Evolutionary conservation across 2,329 filamentous ascomycete species (phyloP), one percentile per base, ranked within the genome.

Genomic region (Verticillium tricorpus): DNA sequence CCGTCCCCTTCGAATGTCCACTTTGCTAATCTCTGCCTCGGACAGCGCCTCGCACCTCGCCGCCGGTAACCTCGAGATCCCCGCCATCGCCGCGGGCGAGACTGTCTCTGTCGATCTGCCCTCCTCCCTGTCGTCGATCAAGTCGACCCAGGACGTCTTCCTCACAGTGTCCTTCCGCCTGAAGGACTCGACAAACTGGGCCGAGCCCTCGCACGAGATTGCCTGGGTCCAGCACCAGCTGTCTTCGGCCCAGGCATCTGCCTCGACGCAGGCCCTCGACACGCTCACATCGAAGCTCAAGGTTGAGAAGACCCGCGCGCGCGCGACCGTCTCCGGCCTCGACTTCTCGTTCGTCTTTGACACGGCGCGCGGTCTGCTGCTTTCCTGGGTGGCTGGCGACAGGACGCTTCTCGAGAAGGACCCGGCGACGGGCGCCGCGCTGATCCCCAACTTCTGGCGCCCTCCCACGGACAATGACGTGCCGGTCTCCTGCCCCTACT

Each of bases 401-500:
- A 65, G 71, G 37, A 57, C 71, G 0, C 63, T 83, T 0, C 69
- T 82, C 12, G 72, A 68, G 8, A 58, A 67, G 0, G 72, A 77
- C 57, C 73, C 78, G 0, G 69, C 64, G 39, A 74, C 73, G 3
- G 67, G 71, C 8, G 71, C 73, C 3, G 78, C 76, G 25, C 70
- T 80, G 17, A 67, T 72, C 9, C 78, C 83, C 1, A 76, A 78
- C 6, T 85, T 90, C 73, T 89, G 86, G 81, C 84, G 87, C 5
- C 84, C 87, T 0, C 80, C 82, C 15, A 90, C 87, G 0, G 85
- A 90, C 71, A 90, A 90, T 67, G 88, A 90, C 67, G 74, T 77
- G 0, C 79, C 82, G 0, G 69, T 73, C 17, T 82, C 84, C 12
- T 77, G 82, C 3, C 80, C 78, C 5, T 84, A 88, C 66, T 90